Base-by-base conservation (phyloP, 768 basidiomycete species). In the Sarcomyxa edulis region DNA sequence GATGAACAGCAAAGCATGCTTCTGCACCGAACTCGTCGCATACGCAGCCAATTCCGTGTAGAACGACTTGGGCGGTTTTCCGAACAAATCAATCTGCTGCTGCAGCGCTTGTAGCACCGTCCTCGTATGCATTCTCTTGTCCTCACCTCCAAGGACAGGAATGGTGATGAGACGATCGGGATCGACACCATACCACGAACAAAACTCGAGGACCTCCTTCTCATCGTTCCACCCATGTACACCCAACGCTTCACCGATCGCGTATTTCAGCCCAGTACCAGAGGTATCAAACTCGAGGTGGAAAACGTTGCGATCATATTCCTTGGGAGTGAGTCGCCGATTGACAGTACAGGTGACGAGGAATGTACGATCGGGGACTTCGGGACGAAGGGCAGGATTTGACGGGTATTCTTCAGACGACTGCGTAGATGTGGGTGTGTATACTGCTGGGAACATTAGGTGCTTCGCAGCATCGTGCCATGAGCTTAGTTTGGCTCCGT, bases 271-370 rank as follows among this genome's bases (percentile, higher is more conserved):
- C 7, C 93, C 93, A 16, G 96, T 99, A 22, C 89, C 88, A 19
- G 76, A 67, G 3, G 89, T 91, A 57, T 93, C 81, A 56, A 99
- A 94, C 66, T 97, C 96, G 49, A 99, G 74, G 65, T 99, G 96
- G 72, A 98, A 98, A 22, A 99, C 93, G 62, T 99, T 98, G 49
- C 96, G 89, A 61, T 97, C 87, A 64, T 99, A 99, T 45, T 95
- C 92, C 48, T 78, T 61, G 22, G 96, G 96, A 1, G 96, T 98
- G 33, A 99, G 77, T 22, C 96, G 88, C 30, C 83, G 81, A 66
- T 97, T 98, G 59, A 96, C 93, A 5, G 82, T 78, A 59, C 92
- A 94, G 7, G 89, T 95, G 40, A 97, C 82, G 39, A 98, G 78
- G 75, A 76, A 97, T 16, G 93, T 98, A 53, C 84, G 82, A 43